These are phyloP conservation scores for Phialocephala subalpina DNA, from an alignment of 2,329 filamentous ascomycete genomes.

Conservation along the genomic window DNA sequence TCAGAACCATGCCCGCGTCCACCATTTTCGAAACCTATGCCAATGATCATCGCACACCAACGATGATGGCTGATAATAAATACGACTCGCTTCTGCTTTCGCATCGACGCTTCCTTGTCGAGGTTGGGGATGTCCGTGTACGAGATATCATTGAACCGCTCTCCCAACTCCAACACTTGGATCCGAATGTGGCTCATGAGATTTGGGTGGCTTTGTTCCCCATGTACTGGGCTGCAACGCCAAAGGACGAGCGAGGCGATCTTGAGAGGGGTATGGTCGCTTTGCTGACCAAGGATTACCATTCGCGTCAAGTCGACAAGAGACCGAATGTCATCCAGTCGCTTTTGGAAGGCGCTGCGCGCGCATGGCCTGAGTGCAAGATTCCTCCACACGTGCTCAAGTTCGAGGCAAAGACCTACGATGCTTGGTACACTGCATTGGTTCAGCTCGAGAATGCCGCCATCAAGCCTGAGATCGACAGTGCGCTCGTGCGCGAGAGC, in stretches of 20 bases:
- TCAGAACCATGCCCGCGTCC: slow-evolving; percentile 78
- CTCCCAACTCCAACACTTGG: slow-evolving; percentile 89
- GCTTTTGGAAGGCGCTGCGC: slow-evolving; percentile 85
- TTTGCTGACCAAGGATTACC: slow-evolving; percentile 93
- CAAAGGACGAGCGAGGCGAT: slow-evolving; percentile 87
- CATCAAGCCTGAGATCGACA: slow-evolving; percentile 81
- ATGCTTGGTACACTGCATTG: slow-evolving; percentile 96
- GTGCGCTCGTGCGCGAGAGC: slow-evolving; percentile 85
- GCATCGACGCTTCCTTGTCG: slow-evolving; percentile 83
- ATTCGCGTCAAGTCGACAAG: slow-evolving; percentile 92
- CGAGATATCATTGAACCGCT: slow-evolving; percentile 91
- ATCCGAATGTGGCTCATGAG: slow-evolving; percentile 81
- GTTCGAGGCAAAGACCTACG: slow-evolving; percentile 91
- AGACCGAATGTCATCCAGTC: slow-evolving; percentile 96
- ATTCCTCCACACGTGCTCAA: slow-evolving; percentile 97
- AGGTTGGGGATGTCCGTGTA: slow-evolving; percentile 85
- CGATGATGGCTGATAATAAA: slow-evolving; percentile 80
- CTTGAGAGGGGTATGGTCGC: slow-evolving; percentile 91
- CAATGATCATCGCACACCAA: slow-evolving; percentile 70
- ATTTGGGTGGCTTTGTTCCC: slow-evolving; percentile 94
- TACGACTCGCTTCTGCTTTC: slow-evolving; percentile 80
- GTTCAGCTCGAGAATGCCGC: slow-evolving; percentile 90
- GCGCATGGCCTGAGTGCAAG: slow-evolving; percentile 86
- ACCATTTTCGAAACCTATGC: slow-evolving; percentile 77
- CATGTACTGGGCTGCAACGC: slow-evolving; percentile 89